A percentile compares a stretch with the other conserved stretches of the same genome.
Conservation (phyloP, 352 stramenopile species). For the Phytophthora pseudosyringae region DNA sequence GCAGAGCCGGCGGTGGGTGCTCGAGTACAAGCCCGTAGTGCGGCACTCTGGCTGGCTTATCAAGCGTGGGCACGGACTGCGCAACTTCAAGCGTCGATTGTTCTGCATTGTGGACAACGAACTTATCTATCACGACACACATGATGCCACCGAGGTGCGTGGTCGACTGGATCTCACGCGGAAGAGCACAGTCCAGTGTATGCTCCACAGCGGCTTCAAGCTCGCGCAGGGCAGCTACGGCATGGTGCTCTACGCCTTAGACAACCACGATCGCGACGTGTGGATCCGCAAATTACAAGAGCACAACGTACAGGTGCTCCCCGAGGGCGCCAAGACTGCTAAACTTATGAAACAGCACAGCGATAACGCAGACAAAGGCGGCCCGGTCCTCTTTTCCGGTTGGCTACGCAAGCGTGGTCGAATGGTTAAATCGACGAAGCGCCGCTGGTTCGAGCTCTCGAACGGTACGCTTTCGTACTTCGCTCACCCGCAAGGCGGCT, state of each 20-base stretch:
- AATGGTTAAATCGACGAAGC: constrained; percentile 88
- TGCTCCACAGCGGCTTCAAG: constrained; percentile 82
- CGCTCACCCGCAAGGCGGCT: constrained; percentile 73
- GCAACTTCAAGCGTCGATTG: constrained; percentile 86
- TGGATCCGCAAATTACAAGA: constrained; percentile 87
- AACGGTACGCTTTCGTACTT: constrained; percentile 77
- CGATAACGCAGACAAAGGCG: constrained; percentile 54
- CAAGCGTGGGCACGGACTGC: constrained; percentile 79
- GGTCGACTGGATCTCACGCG: constrained; percentile 75
- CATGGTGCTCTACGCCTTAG: constrained; percentile 82
- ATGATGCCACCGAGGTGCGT: constrained; percentile 79
- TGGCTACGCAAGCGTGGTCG: constrained; percentile 87
- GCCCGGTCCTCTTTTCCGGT: constrained; percentile 71
- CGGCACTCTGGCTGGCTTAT: constrained; percentile 89
- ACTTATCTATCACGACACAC: constrained; percentile 86
- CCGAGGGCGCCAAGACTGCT: constrained; percentile 56
- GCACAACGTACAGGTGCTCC: constrained; percentile 67
- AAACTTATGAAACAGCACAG: constrained; percentile 67
- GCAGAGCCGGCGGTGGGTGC: constrained; percentile 72
- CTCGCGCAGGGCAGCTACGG: constrained; percentile 74
- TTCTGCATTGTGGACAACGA: constrained; percentile 89
- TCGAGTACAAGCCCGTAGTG: constrained; percentile 86
- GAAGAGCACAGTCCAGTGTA: constrained; percentile 65
- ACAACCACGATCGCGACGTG: constrained; percentile 78
- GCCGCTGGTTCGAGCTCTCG: constrained; percentile 86